Base-by-base conservation (phyloP, 805 yeast species). In the Kodamaea neixiangensis region DNA sequence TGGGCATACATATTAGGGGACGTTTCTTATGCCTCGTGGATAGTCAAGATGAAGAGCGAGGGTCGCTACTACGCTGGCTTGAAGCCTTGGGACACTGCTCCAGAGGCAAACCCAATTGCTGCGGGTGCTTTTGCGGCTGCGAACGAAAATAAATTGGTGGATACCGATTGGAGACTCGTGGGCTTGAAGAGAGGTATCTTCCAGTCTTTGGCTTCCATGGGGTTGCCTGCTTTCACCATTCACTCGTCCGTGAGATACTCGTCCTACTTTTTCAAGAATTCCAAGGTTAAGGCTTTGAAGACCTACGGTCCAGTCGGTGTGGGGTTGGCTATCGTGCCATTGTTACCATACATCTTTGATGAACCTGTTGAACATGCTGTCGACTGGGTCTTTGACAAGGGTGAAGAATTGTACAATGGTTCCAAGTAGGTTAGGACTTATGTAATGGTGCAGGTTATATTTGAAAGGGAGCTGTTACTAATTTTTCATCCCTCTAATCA, bases 131-230 rank as follows among this genome's bases (percentile, higher is more conserved):
- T 63, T 58, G 53, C 54, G 2, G 53, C 50, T 10, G 55, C 62
- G 15, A 55, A 58, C 46, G 57, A 58, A 11, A 61, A 65, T 48
- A 54, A 53, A 40, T 42, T 64, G 46, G 72, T 70, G 25, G 82
- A 79, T 43, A 71, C 81, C 54, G 91, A 86, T 63, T 89, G 92
- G 90, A 78, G 78, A 57, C 55, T 85, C 48, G 81, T 79, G 6
- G 84, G 79, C 5, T 59, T 85, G 37, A 84, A 88, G 64, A 78
- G 96, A 64, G 91, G 88, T n/a, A 59, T 87, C 20, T 88, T 88
- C 72, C 96, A 88, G 67, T 76, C 86, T 55, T 75, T 89, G 55
- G 96, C 96, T 2, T 83, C 89, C 42, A 89, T 88, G 94, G 93
- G 89, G 13, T 74, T 88, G 39, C 96, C 96, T 7, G 96, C 96